These are phyloP conservation scores for Artemisia tridentata DNA, from an alignment of 129 eudicot genomes.

Conservation along the genomic window DNA sequence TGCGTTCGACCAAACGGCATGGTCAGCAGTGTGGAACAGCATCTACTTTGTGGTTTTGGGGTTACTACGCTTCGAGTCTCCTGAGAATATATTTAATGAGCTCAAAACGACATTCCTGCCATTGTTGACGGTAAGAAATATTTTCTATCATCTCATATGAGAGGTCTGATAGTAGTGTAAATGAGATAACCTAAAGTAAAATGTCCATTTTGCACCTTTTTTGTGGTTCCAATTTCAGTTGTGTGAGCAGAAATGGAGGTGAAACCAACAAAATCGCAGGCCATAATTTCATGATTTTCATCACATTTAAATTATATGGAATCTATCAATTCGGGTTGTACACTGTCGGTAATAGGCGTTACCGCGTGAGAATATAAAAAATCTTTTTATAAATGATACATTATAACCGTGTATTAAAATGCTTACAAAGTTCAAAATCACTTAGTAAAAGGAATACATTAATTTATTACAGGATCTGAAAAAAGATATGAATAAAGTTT, in stretches of 20 bases:
- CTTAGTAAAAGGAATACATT: too few relatives aligned
- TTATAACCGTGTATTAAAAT: too few relatives aligned
- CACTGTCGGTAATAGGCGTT: background rate
- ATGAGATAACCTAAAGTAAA: background rate
- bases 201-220: background rate
- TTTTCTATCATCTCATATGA: background rate
- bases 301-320: background rate
- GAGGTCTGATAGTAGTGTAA: background rate
- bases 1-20: slow-evolving; percentile 80
- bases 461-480: too few relatives aligned
- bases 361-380: too few relatives aligned
- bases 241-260: background rate
- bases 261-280: too few relatives aligned
- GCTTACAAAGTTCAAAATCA: too few relatives aligned
- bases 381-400: too few relatives aligned
- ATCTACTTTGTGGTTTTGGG: slow-evolving; percentile 78
- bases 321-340: background rate
- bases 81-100: slow-evolving; percentile 54
- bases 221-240: background rate
- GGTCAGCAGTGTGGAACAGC: slow-evolving; percentile 96
- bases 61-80: slow-evolving; percentile 78
- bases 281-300: too few relatives aligned
- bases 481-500: too few relatives aligned
- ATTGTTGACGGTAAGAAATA: slow-evolving; percentile 71
- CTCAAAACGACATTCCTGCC: slow-evolving; percentile 75